These are phyloP conservation scores for Tuber microsphaerosporum DNA, from an alignment of 495 filamentous ascomycete genomes.

Conservation along the genomic window DNA sequence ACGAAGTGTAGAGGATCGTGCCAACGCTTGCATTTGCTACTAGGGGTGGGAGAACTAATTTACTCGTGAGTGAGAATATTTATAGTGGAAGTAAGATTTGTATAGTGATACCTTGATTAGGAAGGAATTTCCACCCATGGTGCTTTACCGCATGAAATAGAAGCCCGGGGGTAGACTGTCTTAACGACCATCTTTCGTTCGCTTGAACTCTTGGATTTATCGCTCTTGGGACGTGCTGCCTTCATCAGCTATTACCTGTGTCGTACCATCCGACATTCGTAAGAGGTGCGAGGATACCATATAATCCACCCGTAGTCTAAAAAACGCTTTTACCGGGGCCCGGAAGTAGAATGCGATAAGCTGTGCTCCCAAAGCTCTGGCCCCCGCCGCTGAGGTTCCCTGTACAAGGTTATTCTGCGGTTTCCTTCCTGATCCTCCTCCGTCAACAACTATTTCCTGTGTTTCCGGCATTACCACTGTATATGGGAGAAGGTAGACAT, in stretches of 20 bases:
- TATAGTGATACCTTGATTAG: slow-evolving; percentile 53
- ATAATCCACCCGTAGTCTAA: slow-evolving; percentile 80
- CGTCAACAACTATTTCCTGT: slow-evolving; percentile 1
- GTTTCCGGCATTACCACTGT: not conserved
- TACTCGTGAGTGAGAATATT: slow-evolving; percentile 1
- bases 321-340: slow-evolving; percentile 82
- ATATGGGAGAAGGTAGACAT: not conserved
- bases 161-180: slow-evolving; percentile 69
- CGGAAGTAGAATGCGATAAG: slow-evolving; percentile 81
- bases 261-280: not conserved
- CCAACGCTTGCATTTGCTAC: slow-evolving; percentile 80
- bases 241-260: not conserved
- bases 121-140: slow-evolving; percentile 80
- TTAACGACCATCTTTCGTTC: slow-evolving; percentile 58
- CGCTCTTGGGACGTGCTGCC: slow-evolving; percentile 49
- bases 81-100: not conserved
- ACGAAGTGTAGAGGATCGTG: slow-evolving; percentile 78
- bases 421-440: slow-evolving; percentile 15
- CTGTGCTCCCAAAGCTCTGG: slow-evolving; percentile 71
- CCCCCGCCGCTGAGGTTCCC: slow-evolving; percentile 62
- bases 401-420: slow-evolving; percentile 30
- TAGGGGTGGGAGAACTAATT: slow-evolving; percentile 64
- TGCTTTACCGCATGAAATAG: slow-evolving; percentile 69
- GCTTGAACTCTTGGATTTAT: slow-evolving; percentile 56
- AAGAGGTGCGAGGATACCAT: slow-evolving; percentile 48